These are phyloP conservation scores for Sparassis latifolia DNA, from an alignment of 1,284 basidiomycete species.

Conservation along the genomic window DNA sequence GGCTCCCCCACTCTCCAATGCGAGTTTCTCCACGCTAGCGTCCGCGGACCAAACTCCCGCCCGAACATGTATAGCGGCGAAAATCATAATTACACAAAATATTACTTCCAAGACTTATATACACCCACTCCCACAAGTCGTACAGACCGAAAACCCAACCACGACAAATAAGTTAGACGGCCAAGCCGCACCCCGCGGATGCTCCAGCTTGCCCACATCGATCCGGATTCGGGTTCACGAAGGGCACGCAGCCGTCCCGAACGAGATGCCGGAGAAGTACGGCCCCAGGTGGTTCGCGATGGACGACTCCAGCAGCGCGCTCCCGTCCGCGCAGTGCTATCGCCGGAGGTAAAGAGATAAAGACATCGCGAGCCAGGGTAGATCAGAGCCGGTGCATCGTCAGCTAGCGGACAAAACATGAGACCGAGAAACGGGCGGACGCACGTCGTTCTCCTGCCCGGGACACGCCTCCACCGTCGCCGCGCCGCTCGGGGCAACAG, in stretches of 20 bases:
- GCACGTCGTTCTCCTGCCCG: slow-evolving; percentile 23
- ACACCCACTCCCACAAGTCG: too few relatives aligned
- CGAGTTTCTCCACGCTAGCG: too few relatives aligned
- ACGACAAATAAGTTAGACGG: too few relatives aligned
- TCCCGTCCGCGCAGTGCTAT: slow-evolving; percentile 22
- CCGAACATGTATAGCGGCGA: too few relatives aligned
- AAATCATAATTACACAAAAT: too few relatives aligned
- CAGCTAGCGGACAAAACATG: background rate
- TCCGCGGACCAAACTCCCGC: too few relatives aligned
- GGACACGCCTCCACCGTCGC: slow-evolving; percentile 24
- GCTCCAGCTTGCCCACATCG: too few relatives aligned
- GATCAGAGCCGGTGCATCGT: background rate
- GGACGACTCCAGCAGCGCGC: slow-evolving; percentile 15
- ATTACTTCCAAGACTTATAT: too few relatives aligned
- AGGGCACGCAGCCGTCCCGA: slow-evolving; percentile 9
- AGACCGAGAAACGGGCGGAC: background rate
- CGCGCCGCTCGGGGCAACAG: slow-evolving; percentile 12
- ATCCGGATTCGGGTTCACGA: background rate
- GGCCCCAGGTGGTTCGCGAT: slow-evolving; percentile 24
- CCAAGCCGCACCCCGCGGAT: too few relatives aligned
- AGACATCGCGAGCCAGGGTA: background rate
- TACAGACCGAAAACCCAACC: too few relatives aligned
- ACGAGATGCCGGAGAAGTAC: slow-evolving; percentile 22
- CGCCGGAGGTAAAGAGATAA: background rate
- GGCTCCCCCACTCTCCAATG: too few relatives aligned